Percentiles rank a stretch among this genome's conserved stretches.
These are phyloP conservation scores for Chytriomyces sp. DNA, from an alignment of 192 early-diverging fungal species.

Conservation along the genomic window DNA sequence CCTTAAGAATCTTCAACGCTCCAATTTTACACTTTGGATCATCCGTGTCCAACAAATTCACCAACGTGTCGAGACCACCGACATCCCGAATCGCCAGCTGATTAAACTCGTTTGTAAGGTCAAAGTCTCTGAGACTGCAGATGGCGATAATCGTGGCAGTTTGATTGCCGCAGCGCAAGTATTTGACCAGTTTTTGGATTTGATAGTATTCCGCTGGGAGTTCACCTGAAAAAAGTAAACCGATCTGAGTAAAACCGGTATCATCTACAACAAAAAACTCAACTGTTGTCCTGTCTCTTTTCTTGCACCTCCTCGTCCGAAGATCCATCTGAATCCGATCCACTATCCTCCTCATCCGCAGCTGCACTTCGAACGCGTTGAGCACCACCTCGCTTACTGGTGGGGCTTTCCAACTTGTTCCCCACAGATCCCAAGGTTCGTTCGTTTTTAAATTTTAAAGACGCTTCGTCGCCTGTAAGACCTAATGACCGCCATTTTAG, in stretches of 20 bases:
- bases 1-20: conserved; percentile 63
- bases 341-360: conserved; percentile 24
- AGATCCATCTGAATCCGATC: conserved; percentile 35
- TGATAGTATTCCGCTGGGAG: conserved; percentile 68
- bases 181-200: conserved; percentile 70
- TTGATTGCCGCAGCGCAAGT: conserved; percentile 66
- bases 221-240: conserved; percentile 41
- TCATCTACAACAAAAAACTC: conserved; percentile 30
- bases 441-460: conserved; percentile 14
- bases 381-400: conserved; percentile 27
- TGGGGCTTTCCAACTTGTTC: conserved; percentile 13
- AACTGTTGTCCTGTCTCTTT: conserved; percentile 64
- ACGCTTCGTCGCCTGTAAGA: conserved; percentile 18
- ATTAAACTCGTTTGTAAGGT: conserved; percentile 66
- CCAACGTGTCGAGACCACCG: conserved; percentile 65
- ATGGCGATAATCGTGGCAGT: conserved; percentile 73
- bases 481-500: conserved; percentile 49
- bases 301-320: conserved; percentile 63
- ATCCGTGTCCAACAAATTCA: conserved; percentile 69
- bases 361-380: not conserved
- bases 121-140: conserved; percentile 67
- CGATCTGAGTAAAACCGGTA: not conserved
- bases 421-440: not conserved
- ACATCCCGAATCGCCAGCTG: conserved; percentile 70
- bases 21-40: conserved; percentile 70